Conservation (phyloP, 495 filamentous ascomycete species). For the Aspergillus bertholletiae region DNA sequence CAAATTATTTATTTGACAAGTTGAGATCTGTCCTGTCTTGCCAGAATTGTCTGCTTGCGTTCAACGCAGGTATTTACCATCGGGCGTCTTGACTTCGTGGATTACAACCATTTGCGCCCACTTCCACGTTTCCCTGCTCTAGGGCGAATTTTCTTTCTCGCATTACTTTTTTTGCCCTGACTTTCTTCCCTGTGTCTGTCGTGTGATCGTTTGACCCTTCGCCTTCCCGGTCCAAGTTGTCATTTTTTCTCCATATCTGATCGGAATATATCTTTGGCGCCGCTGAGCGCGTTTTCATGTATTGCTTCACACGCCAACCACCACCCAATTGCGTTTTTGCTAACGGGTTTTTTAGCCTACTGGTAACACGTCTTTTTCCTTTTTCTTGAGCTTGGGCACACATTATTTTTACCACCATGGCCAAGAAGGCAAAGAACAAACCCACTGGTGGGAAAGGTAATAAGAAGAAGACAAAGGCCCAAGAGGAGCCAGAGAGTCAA, state of each 20-base stretch:
- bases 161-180: slow-evolving; percentile 12
- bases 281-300: slow-evolving; percentile 33
- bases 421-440: slow-evolving; percentile 38
- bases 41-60: slow-evolving; percentile 25
- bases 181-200: slow-evolving; percentile 9
- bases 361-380: slow-evolving; percentile 42
- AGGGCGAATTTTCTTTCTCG: slow-evolving; percentile 17
- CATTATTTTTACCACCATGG: slow-evolving; percentile 32
- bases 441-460: slow-evolving; percentile 33
- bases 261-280: slow-evolving; percentile 40
- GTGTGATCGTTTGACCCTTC: slow-evolving; percentile 11
- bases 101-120: slow-evolving; percentile 33
- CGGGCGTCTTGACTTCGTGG: slow-evolving; percentile 32
- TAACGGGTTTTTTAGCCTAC: slow-evolving; percentile 29
- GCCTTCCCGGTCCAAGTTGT: slow-evolving; percentile 12
- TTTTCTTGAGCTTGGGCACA: slow-evolving; percentile 31
- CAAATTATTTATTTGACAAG: slow-evolving; percentile 16
- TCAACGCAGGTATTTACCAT: slow-evolving; percentile 12
- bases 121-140: slow-evolving; percentile 20
- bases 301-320: slow-evolving; percentile 22
- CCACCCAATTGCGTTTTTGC: slow-evolving; percentile 31
- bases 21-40: slow-evolving; percentile 19
- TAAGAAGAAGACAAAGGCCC: slow-evolving; percentile 40
- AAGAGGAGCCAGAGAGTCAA: slow-evolving; percentile 30
- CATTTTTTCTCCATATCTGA: slow-evolving; percentile 17